Evolutionary conservation across 2,329 filamentous ascomycete species (phyloP), one percentile per base, ranked within the genome.

Genomic region (Xylaria sp.): DNA sequence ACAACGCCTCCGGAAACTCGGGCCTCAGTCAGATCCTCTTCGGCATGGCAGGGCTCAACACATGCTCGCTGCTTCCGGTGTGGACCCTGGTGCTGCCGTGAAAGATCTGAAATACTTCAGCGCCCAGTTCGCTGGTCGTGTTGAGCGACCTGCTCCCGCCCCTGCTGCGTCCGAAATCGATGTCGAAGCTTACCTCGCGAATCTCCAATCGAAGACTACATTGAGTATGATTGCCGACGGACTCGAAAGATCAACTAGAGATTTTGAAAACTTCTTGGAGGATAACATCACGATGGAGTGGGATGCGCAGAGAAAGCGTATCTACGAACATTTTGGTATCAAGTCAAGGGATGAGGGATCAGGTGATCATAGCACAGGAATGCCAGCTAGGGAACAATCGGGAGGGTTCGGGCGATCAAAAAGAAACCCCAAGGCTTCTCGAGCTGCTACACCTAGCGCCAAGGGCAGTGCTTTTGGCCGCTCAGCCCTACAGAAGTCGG

Each of bases 311-410:
- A 91, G 95, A 71, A 93, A 92, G 80, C 91, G 91, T 73, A 97
- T 99, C 72, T 98, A 98, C 81, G 91, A 97, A 77, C 96, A 99
- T 81, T 98, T 99, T 80, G 96, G 96, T 15, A 91, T 99, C 78
- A 91, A 90, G 77, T 83, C 87, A 6, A 83, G 84, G 28, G 87
- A 90, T 57, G 85, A 86, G 74, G 66, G 79, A 54, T 71, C 76
- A 66, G 74, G 71, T 51, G 73, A 79, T 56, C 77, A 78, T 67
- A 67, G 71, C 55, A 71, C 77, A 39, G 78, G 81, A 4, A 73
- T 77, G 25, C 76, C 83, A 52, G 79, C 80, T 61, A 82, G 83
- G 73, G 85, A 88, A 69, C 79, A 83, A 3, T 83, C 86, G 66
- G 87, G 84, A 23, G 88, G 85, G 2, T 91, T 91, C 73, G 89